Conservation (phyloP, 306 rosid genomes). For the Potentilla sterilis region DNA sequence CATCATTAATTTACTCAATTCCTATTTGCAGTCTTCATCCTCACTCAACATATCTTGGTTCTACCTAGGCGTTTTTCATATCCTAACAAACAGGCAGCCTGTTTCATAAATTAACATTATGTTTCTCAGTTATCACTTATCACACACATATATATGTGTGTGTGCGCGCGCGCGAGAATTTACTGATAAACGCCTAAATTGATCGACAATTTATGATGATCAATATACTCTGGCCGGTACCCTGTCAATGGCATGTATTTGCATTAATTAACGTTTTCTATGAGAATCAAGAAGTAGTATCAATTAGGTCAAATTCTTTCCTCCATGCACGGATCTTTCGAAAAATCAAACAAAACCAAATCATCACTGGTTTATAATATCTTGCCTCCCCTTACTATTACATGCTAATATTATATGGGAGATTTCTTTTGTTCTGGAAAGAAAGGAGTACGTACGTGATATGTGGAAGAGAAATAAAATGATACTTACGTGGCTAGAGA, state of each 20-base stretch:
- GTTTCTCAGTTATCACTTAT: background rate
- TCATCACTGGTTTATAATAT: background rate
- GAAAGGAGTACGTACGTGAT: background rate
- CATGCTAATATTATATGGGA: background rate
- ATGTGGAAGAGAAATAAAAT: background rate
- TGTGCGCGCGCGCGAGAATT: background rate
- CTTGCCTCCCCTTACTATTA: background rate
- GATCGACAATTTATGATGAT: background rate
- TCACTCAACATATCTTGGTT: background rate
- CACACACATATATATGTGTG: background rate
- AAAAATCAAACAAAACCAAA: background rate
- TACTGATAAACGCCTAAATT: background rate
- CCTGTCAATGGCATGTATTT: background rate
- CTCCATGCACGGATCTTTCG: background rate
- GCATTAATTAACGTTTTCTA: background rate
- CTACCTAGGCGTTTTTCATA: background rate
- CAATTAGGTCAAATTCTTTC: background rate
- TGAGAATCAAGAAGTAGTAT: background rate
- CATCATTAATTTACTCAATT: background rate
- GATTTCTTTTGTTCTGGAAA: conserved; percentile 15
- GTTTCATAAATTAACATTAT: background rate
- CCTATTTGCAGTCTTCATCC: background rate
- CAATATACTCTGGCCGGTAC: too few species aligned
- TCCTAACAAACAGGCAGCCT: background rate
- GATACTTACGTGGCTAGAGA: conserved; percentile 12